Conservation (phyloP, 208 protist genomes). For the Leishmania martiniquensis region DNA sequence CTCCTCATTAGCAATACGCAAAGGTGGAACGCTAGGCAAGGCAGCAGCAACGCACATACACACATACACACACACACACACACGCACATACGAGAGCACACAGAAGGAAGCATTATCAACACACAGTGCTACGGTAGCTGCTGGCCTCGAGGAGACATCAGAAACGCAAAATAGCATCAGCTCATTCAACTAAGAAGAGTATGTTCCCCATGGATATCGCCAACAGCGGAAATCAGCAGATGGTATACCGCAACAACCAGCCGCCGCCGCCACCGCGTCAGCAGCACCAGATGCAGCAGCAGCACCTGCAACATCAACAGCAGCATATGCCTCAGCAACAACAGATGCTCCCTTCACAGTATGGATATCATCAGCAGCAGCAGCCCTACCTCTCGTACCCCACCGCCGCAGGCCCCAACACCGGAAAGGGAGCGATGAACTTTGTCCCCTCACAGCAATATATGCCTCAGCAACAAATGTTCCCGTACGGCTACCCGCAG, state of each 20-base stretch:
- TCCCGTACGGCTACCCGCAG: conserved; percentile 32
- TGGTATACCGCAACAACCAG: conserved; percentile 40
- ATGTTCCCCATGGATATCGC: conserved; percentile 47
- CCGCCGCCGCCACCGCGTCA: conserved; percentile 13
- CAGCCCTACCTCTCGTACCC: conserved; percentile 27
- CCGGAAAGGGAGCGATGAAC: conserved; percentile 20
- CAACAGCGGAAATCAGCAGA: conserved; percentile 36
- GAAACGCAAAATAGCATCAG: neutral
- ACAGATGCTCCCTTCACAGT: conserved; percentile 15
- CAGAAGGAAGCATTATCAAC: neutral
- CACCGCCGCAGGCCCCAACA: conserved; percentile 8
- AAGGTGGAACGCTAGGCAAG: too few species aligned
- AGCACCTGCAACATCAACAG: conserved; percentile 17
- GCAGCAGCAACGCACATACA: neutral
- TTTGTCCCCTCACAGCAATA: conserved; percentile 23
- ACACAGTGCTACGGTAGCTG: neutral
- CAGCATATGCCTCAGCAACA: conserved; percentile 26
- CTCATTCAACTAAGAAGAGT: neutral
- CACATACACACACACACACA: conserved; percentile 6
- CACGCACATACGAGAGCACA: neutral
- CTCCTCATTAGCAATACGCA: neutral
- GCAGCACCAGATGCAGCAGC: conserved; percentile 25
- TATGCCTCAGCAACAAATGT: conserved; percentile 35
- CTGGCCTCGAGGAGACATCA: neutral
- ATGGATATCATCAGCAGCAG: conserved; percentile 23